phyloP scores from a whole-genome alignment of 2,329 filamentous ascomycete species.

The Penicillium sp. region DNA sequence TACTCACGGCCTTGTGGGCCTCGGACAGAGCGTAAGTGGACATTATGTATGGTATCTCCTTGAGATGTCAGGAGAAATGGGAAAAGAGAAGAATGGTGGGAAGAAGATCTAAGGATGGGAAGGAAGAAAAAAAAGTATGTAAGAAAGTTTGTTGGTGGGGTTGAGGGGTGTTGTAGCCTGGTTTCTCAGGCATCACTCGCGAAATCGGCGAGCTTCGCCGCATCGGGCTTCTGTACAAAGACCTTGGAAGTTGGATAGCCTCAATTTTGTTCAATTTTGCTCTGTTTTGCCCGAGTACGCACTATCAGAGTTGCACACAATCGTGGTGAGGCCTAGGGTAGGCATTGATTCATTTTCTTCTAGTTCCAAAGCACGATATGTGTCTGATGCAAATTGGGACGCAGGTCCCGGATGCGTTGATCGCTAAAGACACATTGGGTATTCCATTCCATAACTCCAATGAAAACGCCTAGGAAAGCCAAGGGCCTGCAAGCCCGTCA shows the following conservation, averaged over 20 bases:
- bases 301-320: not conserved
- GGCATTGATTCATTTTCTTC: conserved; percentile 6
- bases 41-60: conserved; percentile 30
- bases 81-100: conserved; percentile 8
- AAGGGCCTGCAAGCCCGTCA: not conserved
- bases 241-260: not conserved
- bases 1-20: conserved; percentile 60
- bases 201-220: conserved; percentile 19
- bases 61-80: conserved; percentile 3
- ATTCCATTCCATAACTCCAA: conserved; percentile 18
- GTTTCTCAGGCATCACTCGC: conserved; percentile 16
- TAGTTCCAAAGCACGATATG: conserved; percentile 4
- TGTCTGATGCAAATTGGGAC: not conserved
- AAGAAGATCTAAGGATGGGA: conserved; percentile 4
- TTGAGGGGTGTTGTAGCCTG: conserved; percentile 18
- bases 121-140: conserved; percentile 12
- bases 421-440: conserved; percentile 14
- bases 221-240: conserved; percentile 4
- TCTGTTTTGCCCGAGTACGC: not conserved
- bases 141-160: conserved; percentile 16
- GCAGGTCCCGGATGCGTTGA: not conserved
- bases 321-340: not conserved
- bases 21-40: conserved; percentile 59
- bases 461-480: not conserved
- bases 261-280: not conserved